Evolutionary conservation across 129 eudicot genomes (phyloP).

Genomic region (Arctium minus): DNA sequence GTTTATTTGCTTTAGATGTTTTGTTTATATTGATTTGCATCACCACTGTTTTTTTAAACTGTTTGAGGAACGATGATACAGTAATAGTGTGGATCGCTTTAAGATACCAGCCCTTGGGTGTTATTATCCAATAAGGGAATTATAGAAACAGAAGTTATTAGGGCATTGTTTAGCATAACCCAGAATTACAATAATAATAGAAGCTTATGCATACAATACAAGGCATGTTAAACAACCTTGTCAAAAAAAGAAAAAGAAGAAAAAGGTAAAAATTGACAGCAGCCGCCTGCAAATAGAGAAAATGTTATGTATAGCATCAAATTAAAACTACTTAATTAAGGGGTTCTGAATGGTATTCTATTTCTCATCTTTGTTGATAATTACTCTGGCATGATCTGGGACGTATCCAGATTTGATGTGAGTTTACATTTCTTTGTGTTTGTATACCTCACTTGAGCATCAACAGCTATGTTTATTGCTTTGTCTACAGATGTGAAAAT

Average conservation of each 20-base stretch:
- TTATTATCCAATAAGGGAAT: background rate
- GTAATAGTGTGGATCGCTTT: background rate
- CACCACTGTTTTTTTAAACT: background rate
- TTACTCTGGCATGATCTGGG: background rate
- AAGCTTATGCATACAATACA: background rate
- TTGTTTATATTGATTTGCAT: background rate
- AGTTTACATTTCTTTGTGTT: background rate
- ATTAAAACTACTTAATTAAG: background rate
- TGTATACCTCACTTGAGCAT: background rate
- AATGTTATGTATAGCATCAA: background rate
- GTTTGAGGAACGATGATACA: slow-evolving; percentile 1
- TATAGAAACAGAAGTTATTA: background rate
- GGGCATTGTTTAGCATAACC: slow-evolving; percentile 1
- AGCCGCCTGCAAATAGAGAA: background rate
- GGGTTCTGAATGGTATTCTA: background rate
- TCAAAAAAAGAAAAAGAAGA: background rate
- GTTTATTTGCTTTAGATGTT: slow-evolving; percentile 13
- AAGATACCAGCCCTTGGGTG: background rate
- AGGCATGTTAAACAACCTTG: background rate
- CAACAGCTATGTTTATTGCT: background rate
- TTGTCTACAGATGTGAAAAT: no score
- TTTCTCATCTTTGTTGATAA: background rate
- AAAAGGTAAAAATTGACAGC: background rate
- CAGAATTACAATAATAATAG: background rate
- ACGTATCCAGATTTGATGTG: background rate